Percentiles rank a stretch among this genome's conserved stretches.
Conservation (phyloP, 495 filamentous ascomycete genomes). For the Hypoxylon perforatum region DNA sequence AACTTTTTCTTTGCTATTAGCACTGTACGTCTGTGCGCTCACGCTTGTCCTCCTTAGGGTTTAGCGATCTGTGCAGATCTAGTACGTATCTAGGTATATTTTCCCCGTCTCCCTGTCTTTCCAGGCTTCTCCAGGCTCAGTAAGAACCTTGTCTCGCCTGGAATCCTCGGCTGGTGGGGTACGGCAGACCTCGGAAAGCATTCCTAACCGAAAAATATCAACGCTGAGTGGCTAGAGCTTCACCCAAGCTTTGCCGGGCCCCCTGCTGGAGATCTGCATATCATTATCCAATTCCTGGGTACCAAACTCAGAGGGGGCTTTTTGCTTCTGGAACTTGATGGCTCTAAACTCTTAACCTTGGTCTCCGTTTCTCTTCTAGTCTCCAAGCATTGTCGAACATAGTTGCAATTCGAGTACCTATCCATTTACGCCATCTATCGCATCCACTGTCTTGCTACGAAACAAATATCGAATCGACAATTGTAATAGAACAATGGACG, state of each 20-base stretch:
- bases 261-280: slow-evolving; percentile 29
- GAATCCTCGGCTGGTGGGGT: slow-evolving; percentile 21
- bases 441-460: neutral
- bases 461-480: neutral
- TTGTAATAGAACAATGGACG: slow-evolving; percentile 55
- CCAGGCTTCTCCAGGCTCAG: neutral
- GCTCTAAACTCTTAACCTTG: neutral
- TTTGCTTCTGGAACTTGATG: neutral
- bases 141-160: no score
- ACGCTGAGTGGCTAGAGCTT: slow-evolving; percentile 35
- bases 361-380: neutral
- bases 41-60: no score
- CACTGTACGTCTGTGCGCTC: slow-evolving; percentile 13
- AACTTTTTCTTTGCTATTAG: slow-evolving; percentile 17
- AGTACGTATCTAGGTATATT: neutral
- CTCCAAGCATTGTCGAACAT: neutral
- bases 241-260: slow-evolving; percentile 24
- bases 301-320: slow-evolving; percentile 27
- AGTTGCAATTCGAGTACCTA: slow-evolving; percentile 12
- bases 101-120: neutral
- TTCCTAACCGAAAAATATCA: neutral
- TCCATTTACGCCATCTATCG: slow-evolving; percentile 1
- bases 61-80: no score
- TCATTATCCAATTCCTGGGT: slow-evolving; percentile 23
- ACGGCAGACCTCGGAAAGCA: slow-evolving; percentile 28